Evolutionary conservation across 805 yeast species (phyloP), one percentile per base, ranked within the genome.

Genomic region (Candida dendrica): DNA sequence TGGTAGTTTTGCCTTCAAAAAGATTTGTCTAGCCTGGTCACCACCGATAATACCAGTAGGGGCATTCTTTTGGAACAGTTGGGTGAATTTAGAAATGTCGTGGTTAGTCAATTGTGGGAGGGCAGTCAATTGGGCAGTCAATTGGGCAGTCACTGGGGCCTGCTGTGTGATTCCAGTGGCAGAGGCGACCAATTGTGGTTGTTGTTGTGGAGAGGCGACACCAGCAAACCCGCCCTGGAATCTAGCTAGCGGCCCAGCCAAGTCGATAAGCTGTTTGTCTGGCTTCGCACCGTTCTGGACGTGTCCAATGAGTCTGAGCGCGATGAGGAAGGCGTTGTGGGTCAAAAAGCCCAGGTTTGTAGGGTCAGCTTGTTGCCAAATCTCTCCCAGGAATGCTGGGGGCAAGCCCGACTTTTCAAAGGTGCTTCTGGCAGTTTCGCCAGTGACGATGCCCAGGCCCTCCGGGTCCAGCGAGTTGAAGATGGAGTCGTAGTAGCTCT

Each of bases 361-460:
- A n/a, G 77, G 74, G 64, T 93, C 99, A n/a, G 96, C 89, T 30
- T 84, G 60, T 60, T 85, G 90, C 98, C 98, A 93, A 48, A 93
- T 81, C 62, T 89, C 93, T 9, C 96, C 95, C 30, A 93, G 69
- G 26, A 75, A 66, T 15, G 80, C 69, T 3, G 95, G 82, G 6
- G 93, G 80, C 38, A 93, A 71, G 1, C 95, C 95, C 3, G 95
- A 81, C 45, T 84, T 84, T 53, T 89, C 95, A 48, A 93, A 79
- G 6, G 95, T 70, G 11, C 87, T 72, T 50, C 93, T 77, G 11
- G 95, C 86, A 33, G 81, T 79, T 32, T 84, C 90, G 30, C 98
- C 98, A 3, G 96, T 84, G 44, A 91, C 84, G 26, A 83, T 72
- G 5, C 96, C 96, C 36, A 83, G 65, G 36, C 74, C 72, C 52